Conservation (phyloP, 768 basidiomycete species). For the Tricholoma hemisulphureum region DNA sequence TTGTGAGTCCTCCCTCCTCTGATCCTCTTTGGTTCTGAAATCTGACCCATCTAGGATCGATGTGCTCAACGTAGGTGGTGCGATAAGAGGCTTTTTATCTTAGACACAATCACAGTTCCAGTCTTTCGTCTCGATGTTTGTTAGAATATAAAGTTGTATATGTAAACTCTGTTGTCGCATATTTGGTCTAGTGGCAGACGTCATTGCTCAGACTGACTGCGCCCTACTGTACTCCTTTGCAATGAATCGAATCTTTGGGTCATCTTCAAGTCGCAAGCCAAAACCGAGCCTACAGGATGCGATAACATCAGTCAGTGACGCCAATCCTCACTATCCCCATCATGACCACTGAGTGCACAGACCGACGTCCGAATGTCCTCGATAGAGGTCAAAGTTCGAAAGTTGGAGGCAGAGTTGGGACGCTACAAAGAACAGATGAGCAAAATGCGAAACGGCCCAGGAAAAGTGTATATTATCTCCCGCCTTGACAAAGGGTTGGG, state of each 20-base stretch:
- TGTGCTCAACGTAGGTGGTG: constrained; percentile 85
- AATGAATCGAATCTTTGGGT: constrained; percentile 85
- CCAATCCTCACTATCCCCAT: constrained; percentile 5
- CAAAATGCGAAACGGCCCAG: constrained; percentile 89
- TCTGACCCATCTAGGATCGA: constrained; percentile 55
- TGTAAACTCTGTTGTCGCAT: too few relatives aligned
- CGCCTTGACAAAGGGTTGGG: too few relatives aligned
- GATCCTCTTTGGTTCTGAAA: not conserved
- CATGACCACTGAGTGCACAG: constrained; percentile 37
- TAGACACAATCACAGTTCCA: constrained; percentile 21
- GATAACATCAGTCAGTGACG: constrained; percentile 70
- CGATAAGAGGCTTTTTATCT: constrained; percentile 84
- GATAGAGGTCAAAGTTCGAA: constrained; percentile 95
- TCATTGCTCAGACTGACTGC: not conserved
- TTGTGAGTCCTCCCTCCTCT: constrained; percentile 61
- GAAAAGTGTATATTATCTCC: constrained; percentile 75
- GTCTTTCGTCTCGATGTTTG: too few relatives aligned
- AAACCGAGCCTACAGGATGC: constrained; percentile 88
- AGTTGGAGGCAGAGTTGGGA: constrained; percentile 89
- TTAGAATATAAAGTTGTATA: not conserved
- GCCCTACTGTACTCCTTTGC: not conserved
- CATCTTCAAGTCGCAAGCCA: constrained; percentile 74
- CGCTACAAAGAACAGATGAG: constrained; percentile 96
- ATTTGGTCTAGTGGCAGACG: too few relatives aligned
- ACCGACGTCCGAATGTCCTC: constrained; percentile 84